Base-by-base conservation (phyloP, 805 yeast species). In the Zygoascus bituminiphila region DNA sequence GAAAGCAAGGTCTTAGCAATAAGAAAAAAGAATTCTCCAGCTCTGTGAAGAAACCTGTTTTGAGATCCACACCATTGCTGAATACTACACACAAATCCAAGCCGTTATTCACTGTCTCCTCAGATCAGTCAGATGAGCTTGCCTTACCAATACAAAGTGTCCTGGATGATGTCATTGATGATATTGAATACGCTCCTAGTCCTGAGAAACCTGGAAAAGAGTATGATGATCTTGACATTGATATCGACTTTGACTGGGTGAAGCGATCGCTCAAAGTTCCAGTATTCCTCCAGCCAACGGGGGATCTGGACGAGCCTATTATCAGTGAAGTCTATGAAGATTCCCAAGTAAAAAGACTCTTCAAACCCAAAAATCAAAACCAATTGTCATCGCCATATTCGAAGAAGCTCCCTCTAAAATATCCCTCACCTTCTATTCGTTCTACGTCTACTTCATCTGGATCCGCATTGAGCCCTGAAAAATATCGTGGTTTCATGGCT, bases 51-150 rank as follows among this genome's bases (percentile, higher is more conserved):
- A 5, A 24, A 15, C 43, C 43, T 5, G 9, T 8, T 5, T 12
- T 5, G 39, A 36, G n/a, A 29, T 29, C 33, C 9, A 29, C 33
- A 29, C 10, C 4, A 12, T 15, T 12, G 22, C 23, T 17, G 22
- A 33, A 26, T 15, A 29, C 46, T 19, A 7, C 49, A 12, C 14
- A 9, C 2, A 46, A 46, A 35, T 3, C 15, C 17, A 41, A 24
- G 19, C 44, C 47, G 21, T 33, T 43, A 45, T 25, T 37, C n/a
- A 25, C 44, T 41, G 35, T 41, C 14, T 24, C 25, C 10, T 20
- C 17, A 41, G 44, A 41, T 22, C 17, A 17, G 6, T 20, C 17
- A 20, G 12, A n/a, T 15, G 42, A 39, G 26, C 42, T 22, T 14
- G 4, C 21, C 9, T 22, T 12, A 36, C 39, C 39, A 36, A 12